Percentiles rank a stretch among this genome's conserved stretches.
phyloP scores from a whole-genome alignment of 169 alveolate species.

The Condylostoma magnum region DNA sequence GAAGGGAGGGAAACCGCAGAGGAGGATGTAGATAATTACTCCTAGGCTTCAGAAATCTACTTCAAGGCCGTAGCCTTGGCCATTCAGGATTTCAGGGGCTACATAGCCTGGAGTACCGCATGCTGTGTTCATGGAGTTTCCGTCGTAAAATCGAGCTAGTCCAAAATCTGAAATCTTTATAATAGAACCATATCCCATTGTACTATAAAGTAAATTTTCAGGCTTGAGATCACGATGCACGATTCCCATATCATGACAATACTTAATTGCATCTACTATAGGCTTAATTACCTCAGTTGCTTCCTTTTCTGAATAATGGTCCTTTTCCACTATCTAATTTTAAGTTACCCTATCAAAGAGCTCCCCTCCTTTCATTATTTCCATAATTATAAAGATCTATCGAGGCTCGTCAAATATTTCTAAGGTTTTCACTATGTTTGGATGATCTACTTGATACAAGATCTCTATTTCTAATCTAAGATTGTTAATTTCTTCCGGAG shows the following conservation, averaged over 20 bases:
- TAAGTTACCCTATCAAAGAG: slow-evolving; percentile 81
- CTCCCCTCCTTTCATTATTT: slow-evolving; percentile 82
- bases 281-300: slow-evolving; percentile 83
- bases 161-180: slow-evolving; percentile 83
- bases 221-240: slow-evolving; percentile 87
- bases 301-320: slow-evolving; percentile 78
- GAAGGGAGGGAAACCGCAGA: slow-evolving; percentile 87
- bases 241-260: slow-evolving; percentile 79
- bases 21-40: slow-evolving; percentile 75
- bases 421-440: slow-evolving; percentile 70
- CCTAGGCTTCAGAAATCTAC: slow-evolving; percentile 88
- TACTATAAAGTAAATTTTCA: slow-evolving; percentile 76
- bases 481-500: slow-evolving; percentile 59
- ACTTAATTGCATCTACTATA: slow-evolving; percentile 79
- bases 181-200: slow-evolving; percentile 70
- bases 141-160: slow-evolving; percentile 72
- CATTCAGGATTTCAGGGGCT: slow-evolving; percentile 84
- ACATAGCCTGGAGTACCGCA: slow-evolving; percentile 89
- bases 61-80: slow-evolving; percentile 79
- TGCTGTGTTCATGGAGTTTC: slow-evolving; percentile 80
- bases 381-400: slow-evolving; percentile 64
- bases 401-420: slow-evolving; percentile 75
- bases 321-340: slow-evolving; percentile 82
- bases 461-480: slow-evolving; percentile 65
- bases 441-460: slow-evolving; percentile 72